These are phyloP conservation scores for Rhizophora apiculata DNA, from an alignment of 345 rosid species.

Conservation along the genomic window DNA sequence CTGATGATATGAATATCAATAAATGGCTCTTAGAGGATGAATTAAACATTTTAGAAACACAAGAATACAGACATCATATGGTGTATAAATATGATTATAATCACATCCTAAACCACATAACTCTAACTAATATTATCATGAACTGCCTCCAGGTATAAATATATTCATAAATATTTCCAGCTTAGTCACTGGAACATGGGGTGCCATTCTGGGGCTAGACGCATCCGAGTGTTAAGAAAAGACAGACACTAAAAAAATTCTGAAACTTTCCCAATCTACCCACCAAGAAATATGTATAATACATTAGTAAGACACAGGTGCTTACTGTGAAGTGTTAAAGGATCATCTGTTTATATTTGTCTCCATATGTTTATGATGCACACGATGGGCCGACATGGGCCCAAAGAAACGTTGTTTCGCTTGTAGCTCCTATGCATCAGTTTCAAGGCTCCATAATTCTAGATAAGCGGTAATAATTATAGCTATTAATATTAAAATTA, in stretches of 20 bases:
- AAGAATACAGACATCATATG: too few relatives aligned
- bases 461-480: background rate
- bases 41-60: too few relatives aligned
- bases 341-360: background rate
- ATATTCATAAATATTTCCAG: background rate
- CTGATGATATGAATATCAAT: too few relatives aligned
- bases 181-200: background rate
- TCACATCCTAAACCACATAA: background rate
- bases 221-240: slow-evolving; percentile 10
- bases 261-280: slow-evolving; percentile 12
- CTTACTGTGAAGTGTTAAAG: background rate
- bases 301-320: background rate
- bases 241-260: slow-evolving; percentile 10
- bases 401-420: slow-evolving; percentile 12
- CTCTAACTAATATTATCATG: background rate
- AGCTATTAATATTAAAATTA: too few relatives aligned
- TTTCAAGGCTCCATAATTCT: slow-evolving; percentile 17
- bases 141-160: background rate
- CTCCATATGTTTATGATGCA: background rate
- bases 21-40: too few relatives aligned
- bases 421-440: slow-evolving; percentile 27
- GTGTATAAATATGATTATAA: background rate
- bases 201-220: slow-evolving; percentile 8
- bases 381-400: slow-evolving; percentile 11
- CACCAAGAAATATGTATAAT: background rate